A percentile compares a stretch with the other conserved stretches of the same genome.
These are phyloP conservation scores for Seiridium unicorne DNA, from an alignment of 2,329 filamentous ascomycete species.

Conservation along the genomic window DNA sequence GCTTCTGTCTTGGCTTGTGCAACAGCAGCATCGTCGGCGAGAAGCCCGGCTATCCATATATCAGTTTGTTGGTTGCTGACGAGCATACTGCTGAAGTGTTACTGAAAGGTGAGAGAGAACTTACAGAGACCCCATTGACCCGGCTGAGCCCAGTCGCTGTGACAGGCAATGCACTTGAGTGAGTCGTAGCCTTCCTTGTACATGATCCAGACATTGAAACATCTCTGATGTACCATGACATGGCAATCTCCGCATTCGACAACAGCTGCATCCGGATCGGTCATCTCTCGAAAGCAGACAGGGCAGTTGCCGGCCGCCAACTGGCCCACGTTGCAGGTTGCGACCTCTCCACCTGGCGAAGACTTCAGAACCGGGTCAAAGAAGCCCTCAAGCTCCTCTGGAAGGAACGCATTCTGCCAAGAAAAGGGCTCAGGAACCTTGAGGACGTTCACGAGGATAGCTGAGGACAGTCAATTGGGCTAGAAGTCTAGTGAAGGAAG, in stretches of 20 bases:
- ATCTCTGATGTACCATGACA: background rate
- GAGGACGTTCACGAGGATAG: background rate
- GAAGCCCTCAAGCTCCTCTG: background rate
- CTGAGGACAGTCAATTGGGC: background rate
- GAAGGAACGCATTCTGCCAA: background rate
- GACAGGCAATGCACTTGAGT: background rate
- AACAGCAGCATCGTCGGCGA: background rate
- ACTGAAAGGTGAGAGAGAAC: too few species aligned
- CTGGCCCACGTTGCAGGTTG: background rate
- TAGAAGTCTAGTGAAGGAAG: background rate
- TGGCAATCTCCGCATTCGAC: background rate
- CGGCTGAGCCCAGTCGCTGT: background rate
- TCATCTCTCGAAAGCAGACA: background rate
- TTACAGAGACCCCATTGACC: background rate
- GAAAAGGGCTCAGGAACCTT: background rate
- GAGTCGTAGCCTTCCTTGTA: background rate
- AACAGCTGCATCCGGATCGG: background rate
- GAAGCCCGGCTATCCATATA: background rate
- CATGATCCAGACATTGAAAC: background rate
- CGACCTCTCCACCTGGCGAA: background rate
- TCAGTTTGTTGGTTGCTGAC: background rate
- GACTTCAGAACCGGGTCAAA: background rate
- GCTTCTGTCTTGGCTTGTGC: background rate
- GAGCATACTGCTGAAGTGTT: background rate
- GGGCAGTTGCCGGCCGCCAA: background rate